Conservation (phyloP, 352 stramenopile species). For the Globisporangium parvum region DNA sequence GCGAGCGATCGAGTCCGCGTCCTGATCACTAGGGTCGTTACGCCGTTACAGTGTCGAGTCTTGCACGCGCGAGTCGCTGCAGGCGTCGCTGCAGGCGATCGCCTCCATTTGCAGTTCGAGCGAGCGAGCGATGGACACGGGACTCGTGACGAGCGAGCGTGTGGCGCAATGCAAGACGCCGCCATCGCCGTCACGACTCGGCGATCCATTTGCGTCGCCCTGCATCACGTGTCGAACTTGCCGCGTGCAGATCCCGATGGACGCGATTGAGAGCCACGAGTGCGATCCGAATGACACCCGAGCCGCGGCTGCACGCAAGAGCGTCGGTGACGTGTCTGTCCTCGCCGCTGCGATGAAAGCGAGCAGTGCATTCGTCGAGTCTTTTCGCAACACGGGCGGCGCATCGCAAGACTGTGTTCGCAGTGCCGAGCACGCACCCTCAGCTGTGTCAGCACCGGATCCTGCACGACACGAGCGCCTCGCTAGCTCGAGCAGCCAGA, state of each 20-base stretch:
- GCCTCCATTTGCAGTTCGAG: neutral
- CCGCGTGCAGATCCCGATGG: slow-evolving; percentile 37
- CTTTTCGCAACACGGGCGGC: neutral
- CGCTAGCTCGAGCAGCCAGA: neutral
- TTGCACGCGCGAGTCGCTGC: neutral
- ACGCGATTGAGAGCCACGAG: slow-evolving; percentile 64
- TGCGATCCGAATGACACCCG: slow-evolving; percentile 21
- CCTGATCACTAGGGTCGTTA: too few relatives aligned
- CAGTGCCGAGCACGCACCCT: neutral
- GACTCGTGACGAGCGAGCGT: slow-evolving; percentile 43
- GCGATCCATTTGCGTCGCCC: slow-evolving; percentile 5
- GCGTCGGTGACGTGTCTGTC: neutral
- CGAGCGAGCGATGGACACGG: slow-evolving; percentile 33
- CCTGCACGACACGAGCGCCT: neutral
- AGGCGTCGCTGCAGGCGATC: too few relatives aligned
- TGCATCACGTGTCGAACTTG: slow-evolving; percentile 53
- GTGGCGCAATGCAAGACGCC: neutral
- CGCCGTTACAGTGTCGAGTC: too few relatives aligned
- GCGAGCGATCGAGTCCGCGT: too few relatives aligned
- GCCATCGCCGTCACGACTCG: neutral
- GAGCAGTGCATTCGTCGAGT: slow-evolving; percentile 6
- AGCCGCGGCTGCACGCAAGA: slow-evolving; percentile 15
- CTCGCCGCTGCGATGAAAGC: slow-evolving; percentile 1
- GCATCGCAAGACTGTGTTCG: slow-evolving; percentile 2
- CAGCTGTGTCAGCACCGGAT: too few relatives aligned